Percentiles rank a stretch among this genome's conserved stretches.
phyloP scores from a whole-genome alignment of 805 yeast genomes.

The Starmerella kuoi region DNA sequence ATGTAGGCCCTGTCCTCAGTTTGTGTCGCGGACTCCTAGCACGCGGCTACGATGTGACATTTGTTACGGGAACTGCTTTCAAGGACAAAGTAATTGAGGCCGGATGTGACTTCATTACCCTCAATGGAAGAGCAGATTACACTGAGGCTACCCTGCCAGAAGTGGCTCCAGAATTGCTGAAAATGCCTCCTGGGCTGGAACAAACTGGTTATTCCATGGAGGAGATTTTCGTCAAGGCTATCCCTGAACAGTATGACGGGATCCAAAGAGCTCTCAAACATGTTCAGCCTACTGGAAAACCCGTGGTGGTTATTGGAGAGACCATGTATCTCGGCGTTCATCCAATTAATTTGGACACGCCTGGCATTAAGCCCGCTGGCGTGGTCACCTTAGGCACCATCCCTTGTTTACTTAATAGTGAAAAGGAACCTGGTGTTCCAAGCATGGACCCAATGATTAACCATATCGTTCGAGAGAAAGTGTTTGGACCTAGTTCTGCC shows the following conservation, averaged over 20 bases:
- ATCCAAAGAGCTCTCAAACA: neutral
- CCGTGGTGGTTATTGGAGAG: neutral
- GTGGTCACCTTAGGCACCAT: slow-evolving; percentile 1
- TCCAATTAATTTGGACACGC: neutral
- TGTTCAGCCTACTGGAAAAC: neutral
- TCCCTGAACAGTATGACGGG: slow-evolving; percentile 2
- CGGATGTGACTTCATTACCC: neutral
- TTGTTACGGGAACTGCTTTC: neutral
- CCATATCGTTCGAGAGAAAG: neutral
- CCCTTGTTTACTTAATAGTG: neutral
- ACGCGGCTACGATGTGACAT: neutral
- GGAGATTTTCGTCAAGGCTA: slow-evolving; percentile 1
- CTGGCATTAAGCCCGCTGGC: neutral
- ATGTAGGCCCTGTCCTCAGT: slow-evolving; percentile 1
- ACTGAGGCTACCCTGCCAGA: neutral
- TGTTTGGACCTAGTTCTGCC: neutral
- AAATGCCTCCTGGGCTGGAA: neutral
- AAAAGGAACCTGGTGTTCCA: neutral
- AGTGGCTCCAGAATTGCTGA: slow-evolving; percentile 1
- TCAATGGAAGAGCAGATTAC: slow-evolving; percentile 1
- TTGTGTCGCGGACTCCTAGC: neutral
- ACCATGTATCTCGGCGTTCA: slow-evolving; percentile 1
- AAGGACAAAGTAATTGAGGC: slow-evolving; percentile 1
- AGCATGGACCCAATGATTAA: neutral
- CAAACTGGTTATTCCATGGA: slow-evolving; percentile 2